These are phyloP conservation scores for Venturia carpophila DNA, from an alignment of 2,329 filamentous ascomycete species.

Conservation along the genomic window DNA sequence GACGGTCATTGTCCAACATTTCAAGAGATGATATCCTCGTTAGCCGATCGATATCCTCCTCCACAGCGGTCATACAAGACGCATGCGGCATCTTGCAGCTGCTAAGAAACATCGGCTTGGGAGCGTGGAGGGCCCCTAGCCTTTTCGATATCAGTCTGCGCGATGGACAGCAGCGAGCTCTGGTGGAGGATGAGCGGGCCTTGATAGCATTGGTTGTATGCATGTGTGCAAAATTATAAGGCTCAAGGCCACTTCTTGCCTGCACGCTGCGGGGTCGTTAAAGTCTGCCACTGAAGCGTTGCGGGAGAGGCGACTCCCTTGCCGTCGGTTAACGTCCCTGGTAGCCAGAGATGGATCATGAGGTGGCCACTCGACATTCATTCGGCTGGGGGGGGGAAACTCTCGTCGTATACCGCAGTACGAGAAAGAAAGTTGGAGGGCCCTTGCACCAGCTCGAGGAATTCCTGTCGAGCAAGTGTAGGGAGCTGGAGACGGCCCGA, in stretches of 20 bases:
- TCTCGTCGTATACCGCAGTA: too few relatives aligned
- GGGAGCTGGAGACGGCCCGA: conserved; percentile 1
- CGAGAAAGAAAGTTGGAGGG: not conserved
- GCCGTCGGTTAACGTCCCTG: not conserved
- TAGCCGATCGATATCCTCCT: conserved; percentile 1
- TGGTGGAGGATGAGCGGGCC: not conserved
- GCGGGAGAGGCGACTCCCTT: not conserved
- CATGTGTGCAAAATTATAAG: not conserved
- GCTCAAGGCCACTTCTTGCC: not conserved
- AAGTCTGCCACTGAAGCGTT: not conserved
- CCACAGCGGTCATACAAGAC: not conserved
- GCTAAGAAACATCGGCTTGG: not conserved
- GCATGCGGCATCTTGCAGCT: not conserved
- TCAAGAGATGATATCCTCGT: not conserved
- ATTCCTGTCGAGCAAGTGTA: not conserved
- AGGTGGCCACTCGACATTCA: not conserved
- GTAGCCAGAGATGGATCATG: not conserved
- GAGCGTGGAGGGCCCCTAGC: not conserved
- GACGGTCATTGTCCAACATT: not conserved
- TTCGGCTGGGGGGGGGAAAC: too few relatives aligned
- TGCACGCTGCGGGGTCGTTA: conserved; percentile 10
- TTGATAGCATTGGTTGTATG: conserved; percentile 7
- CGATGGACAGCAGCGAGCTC: not conserved
- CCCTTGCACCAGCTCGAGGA: not conserved
- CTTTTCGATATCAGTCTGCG: not conserved